phyloP scores from a whole-genome alignment of 2,329 filamentous ascomycete genomes.

The Ilyonectria robusta region DNA sequence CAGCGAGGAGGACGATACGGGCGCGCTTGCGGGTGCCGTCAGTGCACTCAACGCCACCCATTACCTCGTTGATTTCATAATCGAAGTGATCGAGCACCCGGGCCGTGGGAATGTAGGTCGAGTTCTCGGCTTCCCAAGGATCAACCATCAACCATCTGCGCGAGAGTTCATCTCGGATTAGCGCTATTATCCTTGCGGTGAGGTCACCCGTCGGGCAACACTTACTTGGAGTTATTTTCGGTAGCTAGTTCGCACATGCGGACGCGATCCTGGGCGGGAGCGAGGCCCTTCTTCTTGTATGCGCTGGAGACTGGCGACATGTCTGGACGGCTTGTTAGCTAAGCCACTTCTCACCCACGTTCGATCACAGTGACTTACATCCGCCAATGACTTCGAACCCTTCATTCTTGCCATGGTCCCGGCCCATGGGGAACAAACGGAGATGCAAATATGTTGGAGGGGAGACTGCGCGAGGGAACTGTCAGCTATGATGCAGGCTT shows the following conservation, averaged over 20 bases:
- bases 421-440: slow-evolving; percentile 91
- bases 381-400: slow-evolving; percentile 87
- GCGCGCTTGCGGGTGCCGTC: slow-evolving; percentile 77
- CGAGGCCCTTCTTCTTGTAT: slow-evolving; percentile 57
- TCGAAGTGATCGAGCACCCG: slow-evolving; percentile 93
- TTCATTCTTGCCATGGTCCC: slow-evolving; percentile 77
- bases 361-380: slow-evolving; percentile 58
- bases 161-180: too few relatives aligned
- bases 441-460: slow-evolving; percentile 62
- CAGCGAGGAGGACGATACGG: slow-evolving; percentile 85
- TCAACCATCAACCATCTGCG: slow-evolving; percentile 80
- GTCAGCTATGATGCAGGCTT: slow-evolving; percentile 30
- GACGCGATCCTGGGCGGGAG: slow-evolving; percentile 55
- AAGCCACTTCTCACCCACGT: background rate
- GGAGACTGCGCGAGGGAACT: slow-evolving; percentile 61
- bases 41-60: slow-evolving; percentile 81
- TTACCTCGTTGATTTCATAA: slow-evolving; percentile 83
- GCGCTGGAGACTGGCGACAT: slow-evolving; percentile 51
- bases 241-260: slow-evolving; percentile 90
- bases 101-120: slow-evolving; percentile 87
- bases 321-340: slow-evolving; percentile 20
- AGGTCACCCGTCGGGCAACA: too few relatives aligned
- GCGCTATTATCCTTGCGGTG: too few relatives aligned
- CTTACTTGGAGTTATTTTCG: slow-evolving; percentile 75
- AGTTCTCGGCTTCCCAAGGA: slow-evolving; percentile 88